Evolutionary conservation across 768 basidiomycete species (phyloP), one percentile per base, ranked within the genome.

Genomic region (Coprinopsis sp.): DNA sequence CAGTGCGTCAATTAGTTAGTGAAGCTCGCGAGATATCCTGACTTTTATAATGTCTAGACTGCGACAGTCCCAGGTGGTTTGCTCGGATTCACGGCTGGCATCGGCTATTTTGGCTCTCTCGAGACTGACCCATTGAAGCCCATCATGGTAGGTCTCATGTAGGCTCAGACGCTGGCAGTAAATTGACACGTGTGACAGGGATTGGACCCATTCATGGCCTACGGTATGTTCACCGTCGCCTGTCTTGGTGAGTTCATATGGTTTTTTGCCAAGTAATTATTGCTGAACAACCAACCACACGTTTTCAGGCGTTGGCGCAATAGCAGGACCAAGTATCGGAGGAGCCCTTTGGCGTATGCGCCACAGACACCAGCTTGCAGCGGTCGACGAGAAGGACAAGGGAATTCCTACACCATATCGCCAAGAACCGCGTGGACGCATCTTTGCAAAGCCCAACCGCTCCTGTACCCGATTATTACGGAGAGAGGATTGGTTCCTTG

Each of bases 401-500:
- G 53, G 81, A 88, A 58, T 92, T 92, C 61, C 79, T 84, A 64
- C 66, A 76, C 47, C 84, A 80, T 51, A 79, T 92, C 54, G 84
- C 87, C 27, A 86, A 78, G 60, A 89, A 90, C 63, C 77, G 90
- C 22, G 90, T 90, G 24, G 88, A 91, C 58, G 84, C 88, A 1
- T 74, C 73, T 6, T 72, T 82, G 7, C 90, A 91, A 62, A 90
- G 84, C 56, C 79, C 87, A 2, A 87, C 85, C 3, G 84, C 84
- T 54, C 90, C 90, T 24, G 83, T 91, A 3, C 90, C 90, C 4
- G 90, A 92, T 60, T 92, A 84, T 57, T 88, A 92, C 61, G 90
- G 90, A 89, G 90, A 92, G 64, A 91, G 87, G 58, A 84, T 92
- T 51, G 91, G 90, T 5, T 91, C 90, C 4, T 61, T 92, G 46